Evolutionary conservation across 2,329 filamentous ascomycete genomes (phyloP).

Genomic region (Clarireedia homoeocarpa): DNA sequence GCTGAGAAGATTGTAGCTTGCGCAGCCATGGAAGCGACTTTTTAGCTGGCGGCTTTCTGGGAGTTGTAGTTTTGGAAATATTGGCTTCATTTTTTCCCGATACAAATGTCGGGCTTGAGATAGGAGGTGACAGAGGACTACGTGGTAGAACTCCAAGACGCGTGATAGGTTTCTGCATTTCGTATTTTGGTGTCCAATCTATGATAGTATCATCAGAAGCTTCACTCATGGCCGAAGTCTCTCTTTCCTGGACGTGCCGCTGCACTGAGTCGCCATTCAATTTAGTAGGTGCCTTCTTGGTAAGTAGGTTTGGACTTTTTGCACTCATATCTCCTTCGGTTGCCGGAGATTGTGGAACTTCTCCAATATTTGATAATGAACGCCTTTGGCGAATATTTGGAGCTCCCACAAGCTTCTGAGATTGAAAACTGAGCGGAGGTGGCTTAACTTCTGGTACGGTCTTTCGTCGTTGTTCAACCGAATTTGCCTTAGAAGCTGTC

Average conservation of each 20-base stretch:
- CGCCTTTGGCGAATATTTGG: background rate
- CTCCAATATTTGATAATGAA: background rate
- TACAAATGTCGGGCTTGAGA: background rate
- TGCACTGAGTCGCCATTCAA: background rate
- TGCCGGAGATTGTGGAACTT: constrained; percentile 11
- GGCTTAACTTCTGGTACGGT: constrained; percentile 6
- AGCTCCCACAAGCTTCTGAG: background rate
- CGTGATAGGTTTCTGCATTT: constrained; percentile 1
- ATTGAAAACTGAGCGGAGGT: background rate
- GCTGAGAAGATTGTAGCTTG: constrained; percentile 12
- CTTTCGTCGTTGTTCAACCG: background rate
- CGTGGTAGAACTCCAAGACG: background rate
- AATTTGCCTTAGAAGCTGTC: background rate
- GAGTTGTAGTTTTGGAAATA: background rate
- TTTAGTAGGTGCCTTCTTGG: background rate
- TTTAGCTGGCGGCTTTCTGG: constrained; percentile 9
- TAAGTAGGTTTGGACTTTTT: constrained; percentile 4
- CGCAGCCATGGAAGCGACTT: constrained; percentile 25
- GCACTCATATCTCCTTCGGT: constrained; percentile 15
- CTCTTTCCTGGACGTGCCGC: background rate
- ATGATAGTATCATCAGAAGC: constrained; percentile 19
- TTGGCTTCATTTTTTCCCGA: too few species aligned
- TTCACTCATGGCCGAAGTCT: constrained; percentile 12
- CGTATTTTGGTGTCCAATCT: constrained; percentile 18
- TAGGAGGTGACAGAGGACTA: background rate